Conservation (phyloP, 1,284 basidiomycete species). For the Tilletiopsis washingtonensis region DNA sequence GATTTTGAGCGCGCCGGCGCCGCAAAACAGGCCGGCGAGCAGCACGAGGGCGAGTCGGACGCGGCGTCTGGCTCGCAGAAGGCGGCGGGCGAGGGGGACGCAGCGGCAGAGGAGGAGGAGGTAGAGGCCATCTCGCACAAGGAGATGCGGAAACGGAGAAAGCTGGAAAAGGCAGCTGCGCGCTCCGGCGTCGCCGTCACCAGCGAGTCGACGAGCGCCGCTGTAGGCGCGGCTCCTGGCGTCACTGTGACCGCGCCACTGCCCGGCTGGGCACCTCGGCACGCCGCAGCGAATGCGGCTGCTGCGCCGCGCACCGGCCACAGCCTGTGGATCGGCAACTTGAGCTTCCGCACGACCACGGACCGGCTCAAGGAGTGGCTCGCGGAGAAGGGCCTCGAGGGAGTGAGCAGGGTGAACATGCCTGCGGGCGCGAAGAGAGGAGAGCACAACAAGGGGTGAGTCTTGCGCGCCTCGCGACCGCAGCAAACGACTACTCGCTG, state of each 20-base stretch:
- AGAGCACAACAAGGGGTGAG: conserved; percentile 54
- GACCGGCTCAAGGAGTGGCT: conserved; percentile 35
- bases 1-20: not conserved
- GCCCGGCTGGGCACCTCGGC: too few species aligned
- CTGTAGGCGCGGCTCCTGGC: too few species aligned
- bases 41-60: conserved; percentile 44
- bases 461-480: not conserved
- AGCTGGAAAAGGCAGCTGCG: conserved; percentile 17
- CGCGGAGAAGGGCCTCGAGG: conserved; percentile 29
- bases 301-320: conserved; percentile 52
- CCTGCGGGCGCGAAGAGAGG: conserved; percentile 50
- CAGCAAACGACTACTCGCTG: conserved; percentile 55
- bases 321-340: conserved; percentile 53
- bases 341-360: conserved; percentile 33
- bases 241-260: too few species aligned
- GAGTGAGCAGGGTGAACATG: conserved; percentile 54
- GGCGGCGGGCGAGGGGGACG: conserved; percentile 62
- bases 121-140: conserved; percentile 35
- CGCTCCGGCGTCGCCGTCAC: not conserved
- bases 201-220: too few species aligned
- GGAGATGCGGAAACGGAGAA: conserved; percentile 34
- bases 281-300: conserved; percentile 7
- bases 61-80: conserved; percentile 58
- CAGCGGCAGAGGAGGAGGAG: conserved; percentile 52
- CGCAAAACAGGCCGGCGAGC: conserved; percentile 1